Percentiles rank a stretch among this genome's conserved stretches.
Conservation (phyloP, 225 moss, liverwort and hornwort species). For the Ulota crispa region DNA sequence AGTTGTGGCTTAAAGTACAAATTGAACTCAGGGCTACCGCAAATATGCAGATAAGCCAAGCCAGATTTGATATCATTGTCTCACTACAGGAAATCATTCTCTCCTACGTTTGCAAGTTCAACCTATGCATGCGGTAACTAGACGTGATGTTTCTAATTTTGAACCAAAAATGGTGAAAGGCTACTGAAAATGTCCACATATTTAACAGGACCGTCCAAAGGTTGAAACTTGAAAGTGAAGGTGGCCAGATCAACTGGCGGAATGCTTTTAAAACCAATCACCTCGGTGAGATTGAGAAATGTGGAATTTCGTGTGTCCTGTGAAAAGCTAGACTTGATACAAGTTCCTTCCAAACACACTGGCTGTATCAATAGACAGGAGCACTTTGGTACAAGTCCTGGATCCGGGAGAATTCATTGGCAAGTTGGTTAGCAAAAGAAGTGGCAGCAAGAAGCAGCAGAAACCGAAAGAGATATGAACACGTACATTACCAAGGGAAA, state of each 20-base stretch:
- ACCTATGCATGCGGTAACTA: background rate
- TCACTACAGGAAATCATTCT: background rate
- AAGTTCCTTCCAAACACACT: background rate
- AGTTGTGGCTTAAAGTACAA: background rate
- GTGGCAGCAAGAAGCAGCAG: background rate
- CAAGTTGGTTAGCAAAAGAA: too few species aligned
- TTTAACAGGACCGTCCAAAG: too few species aligned
- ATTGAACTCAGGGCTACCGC: background rate
- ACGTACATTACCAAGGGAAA: constrained; percentile 39
- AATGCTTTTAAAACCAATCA: background rate
- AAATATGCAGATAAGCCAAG: background rate
- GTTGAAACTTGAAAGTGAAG: background rate
- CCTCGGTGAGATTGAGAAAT: background rate
- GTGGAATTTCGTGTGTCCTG: background rate
- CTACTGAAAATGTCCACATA: too few species aligned
- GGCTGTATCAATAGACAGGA: background rate
- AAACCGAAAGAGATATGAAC: background rate
- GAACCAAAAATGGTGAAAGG: too few species aligned
- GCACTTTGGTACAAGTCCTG: background rate
- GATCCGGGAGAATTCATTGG: background rate
- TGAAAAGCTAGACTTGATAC: background rate
- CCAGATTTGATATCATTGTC: background rate
- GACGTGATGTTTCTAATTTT: too few species aligned
- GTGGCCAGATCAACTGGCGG: background rate
- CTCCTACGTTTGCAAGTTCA: background rate